phyloP scores from a whole-genome alignment of 371 early-diverging fungal genomes.

The Phascolomyces articulosus region DNA sequence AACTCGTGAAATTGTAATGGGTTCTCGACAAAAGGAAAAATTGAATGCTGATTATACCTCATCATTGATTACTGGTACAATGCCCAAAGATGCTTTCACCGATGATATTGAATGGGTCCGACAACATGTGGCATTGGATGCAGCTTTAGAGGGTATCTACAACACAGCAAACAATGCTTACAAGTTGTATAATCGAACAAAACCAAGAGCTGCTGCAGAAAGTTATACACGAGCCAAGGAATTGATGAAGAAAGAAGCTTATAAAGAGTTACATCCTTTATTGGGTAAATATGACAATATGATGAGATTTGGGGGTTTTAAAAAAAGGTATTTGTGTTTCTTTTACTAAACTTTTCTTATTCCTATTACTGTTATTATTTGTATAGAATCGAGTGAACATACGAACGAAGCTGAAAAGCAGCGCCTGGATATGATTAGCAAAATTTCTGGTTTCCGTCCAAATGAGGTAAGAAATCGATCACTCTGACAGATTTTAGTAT shows the following conservation, averaged over 20 bases:
- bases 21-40: conserved; percentile 30
- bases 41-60: conserved; percentile 73
- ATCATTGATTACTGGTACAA: conserved; percentile 81
- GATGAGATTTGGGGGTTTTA: too few relatives aligned
- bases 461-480: conserved; percentile 47
- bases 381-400: conserved; percentile 13
- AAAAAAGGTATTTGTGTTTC: not conserved
- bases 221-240: conserved; percentile 89
- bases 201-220: conserved; percentile 82
- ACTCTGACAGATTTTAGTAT: not conserved
- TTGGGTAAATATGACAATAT: conserved; percentile 66
- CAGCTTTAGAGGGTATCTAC: conserved; percentile 64
- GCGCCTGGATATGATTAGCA: conserved; percentile 69
- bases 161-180: conserved; percentile 81
- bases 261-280: conserved; percentile 76
- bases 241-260: conserved; percentile 59
- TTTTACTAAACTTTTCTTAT: not conserved
- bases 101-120: conserved; percentile 77
- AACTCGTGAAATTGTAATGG: conserved; percentile 75
- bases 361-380: conserved; percentile 3
- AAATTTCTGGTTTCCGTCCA: conserved; percentile 82
- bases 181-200: conserved; percentile 83
- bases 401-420: conserved; percentile 52
- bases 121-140: conserved; percentile 60
- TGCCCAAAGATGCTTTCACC: conserved; percentile 72